phyloP scores from a whole-genome alignment of 176 grass and related monocot species.

The Alloteropsis semialata region DNA sequence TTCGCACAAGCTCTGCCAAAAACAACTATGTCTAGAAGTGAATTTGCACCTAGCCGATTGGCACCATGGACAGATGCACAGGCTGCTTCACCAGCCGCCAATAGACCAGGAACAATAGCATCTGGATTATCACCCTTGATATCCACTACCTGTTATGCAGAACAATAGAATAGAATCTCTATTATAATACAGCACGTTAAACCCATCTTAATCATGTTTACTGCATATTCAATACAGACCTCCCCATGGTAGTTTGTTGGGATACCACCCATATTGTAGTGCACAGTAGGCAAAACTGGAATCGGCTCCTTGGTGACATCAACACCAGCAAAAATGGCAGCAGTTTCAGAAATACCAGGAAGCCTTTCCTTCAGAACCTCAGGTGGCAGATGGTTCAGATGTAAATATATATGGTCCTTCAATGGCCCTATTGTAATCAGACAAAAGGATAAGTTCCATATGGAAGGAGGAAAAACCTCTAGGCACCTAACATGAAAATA shows the following conservation, averaged over 20 bases:
- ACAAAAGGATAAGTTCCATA: constrained; percentile 20
- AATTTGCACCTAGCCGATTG: constrained; percentile 75
- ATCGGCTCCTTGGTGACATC: no score
- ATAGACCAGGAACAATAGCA: constrained; percentile 53
- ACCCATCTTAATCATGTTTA: no score
- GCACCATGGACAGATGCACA: constrained; percentile 80
- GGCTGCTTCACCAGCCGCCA: constrained; percentile 78
- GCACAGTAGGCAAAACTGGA: no score
- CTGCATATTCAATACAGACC: no score
- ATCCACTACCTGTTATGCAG: constrained; percentile 55
- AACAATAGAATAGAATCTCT: no score
- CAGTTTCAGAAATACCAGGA: constrained; percentile 95
- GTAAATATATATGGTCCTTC: constrained; percentile 91
- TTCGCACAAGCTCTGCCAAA: constrained; percentile 87
- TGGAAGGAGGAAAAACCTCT: no score
- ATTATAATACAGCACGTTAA: no score
- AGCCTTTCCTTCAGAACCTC: constrained; percentile 92
- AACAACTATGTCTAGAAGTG: constrained; percentile 79
- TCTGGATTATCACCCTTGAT: constrained; percentile 65
- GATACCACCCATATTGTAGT: no score
- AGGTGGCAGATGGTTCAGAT: constrained; percentile 68
- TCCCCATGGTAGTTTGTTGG: no score
- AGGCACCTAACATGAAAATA: no score
- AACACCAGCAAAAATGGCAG: constrained; percentile 88
- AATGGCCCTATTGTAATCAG: constrained; percentile 71